Evolutionary conservation across 331 rosid species (phyloP), one percentile per base, ranked within the genome.

Genomic region (Telfairia occidentalis): DNA sequence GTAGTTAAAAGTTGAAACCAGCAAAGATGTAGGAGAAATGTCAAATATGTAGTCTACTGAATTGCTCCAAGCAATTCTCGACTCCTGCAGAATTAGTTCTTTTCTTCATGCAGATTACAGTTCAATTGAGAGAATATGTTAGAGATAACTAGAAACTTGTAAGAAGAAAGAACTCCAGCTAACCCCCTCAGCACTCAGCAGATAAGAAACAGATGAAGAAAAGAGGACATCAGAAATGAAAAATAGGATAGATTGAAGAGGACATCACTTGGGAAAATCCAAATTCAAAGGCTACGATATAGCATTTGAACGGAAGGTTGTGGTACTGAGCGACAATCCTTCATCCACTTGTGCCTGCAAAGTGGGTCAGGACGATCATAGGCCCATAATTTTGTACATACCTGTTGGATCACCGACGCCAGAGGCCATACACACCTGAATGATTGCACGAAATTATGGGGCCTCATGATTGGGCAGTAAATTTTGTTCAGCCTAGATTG

Each of bases 321-420:
- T 71, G 37, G 16, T 9, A 30, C 16, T 46, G 55, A 46, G 28
- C 48, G 75, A 48, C 59, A 71, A 71, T 8, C 59, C 18, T 42
- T 29, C 55, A 19, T 29, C 76, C 76, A 71, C 43, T 71, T 48
- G 43, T 71, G 54, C n/a, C n/a, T n/a, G n/a, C 38, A 45, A 70
- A 70, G 75, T 43, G 76, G 60, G 76, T 7, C 60, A 29, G 11
- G 58, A 71, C 12, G 54, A 42, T 67, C 35, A 71, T 43, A 26
- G 9, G 28, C 59, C 75, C 75, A 70, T 70, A 70, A 70, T 70
- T 42, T 3, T 43, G 35, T 24, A 69, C 23, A 69, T 24, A 69
- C 40, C 34, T 45, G 54, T 71, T 71, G 76, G 28, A 71, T 71
- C 76, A 71, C 24, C 59, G 43, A 71, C 42, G n/a, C 42, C 75